phyloP scores from a whole-genome alignment of 1,284 basidiomycete genomes.

The Takashimella tepidaria region DNA sequence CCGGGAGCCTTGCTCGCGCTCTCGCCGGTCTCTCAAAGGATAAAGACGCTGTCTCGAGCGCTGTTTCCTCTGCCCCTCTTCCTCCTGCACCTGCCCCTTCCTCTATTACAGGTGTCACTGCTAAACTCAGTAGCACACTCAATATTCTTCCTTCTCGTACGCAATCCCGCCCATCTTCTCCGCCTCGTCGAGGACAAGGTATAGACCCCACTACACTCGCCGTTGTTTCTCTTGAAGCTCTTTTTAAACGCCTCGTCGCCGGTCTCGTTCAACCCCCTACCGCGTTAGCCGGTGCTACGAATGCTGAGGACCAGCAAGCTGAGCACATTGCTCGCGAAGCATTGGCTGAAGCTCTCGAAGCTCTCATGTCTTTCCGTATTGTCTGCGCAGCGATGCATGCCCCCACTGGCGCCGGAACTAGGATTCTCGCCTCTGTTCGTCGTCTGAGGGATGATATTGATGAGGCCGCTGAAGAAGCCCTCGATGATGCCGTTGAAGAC shows the following conservation, averaged over 20 bases:
- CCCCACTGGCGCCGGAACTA: constrained; percentile 15
- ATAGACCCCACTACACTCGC: constrained; percentile 40
- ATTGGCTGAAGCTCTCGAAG: constrained; percentile 46
- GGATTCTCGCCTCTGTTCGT: constrained; percentile 23
- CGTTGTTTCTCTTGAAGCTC: constrained; percentile 44
- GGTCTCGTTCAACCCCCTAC: constrained; percentile 44
- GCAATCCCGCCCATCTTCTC: constrained; percentile 42
- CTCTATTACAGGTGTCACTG: constrained; percentile 18
- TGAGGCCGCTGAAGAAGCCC: constrained; percentile 33
- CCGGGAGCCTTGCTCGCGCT: constrained; percentile 36
- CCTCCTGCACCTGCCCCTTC: constrained; percentile 3
- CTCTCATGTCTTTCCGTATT: constrained; percentile 42
- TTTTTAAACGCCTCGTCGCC: constrained; percentile 43
- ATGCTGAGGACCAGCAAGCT: constrained; percentile 30
- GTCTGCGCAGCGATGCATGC: constrained; percentile 37
- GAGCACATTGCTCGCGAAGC: constrained; percentile 48
- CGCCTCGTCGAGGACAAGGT: constrained; percentile 26
- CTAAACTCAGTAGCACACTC: constrained; percentile 35
- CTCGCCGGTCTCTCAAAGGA: constrained; percentile 33
- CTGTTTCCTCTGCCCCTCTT: constrained; percentile 23
- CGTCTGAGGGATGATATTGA: constrained; percentile 44
- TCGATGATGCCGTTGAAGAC: constrained; percentile 49
- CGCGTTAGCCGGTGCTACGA: constrained; percentile 20
- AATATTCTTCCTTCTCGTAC: constrained; percentile 37
- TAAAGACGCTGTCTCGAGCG: constrained; percentile 28